Percentiles rank a stretch among this genome's conserved stretches.
phyloP scores from a whole-genome alignment of 441 rosid species.

The Adansonia grandidieri region DNA sequence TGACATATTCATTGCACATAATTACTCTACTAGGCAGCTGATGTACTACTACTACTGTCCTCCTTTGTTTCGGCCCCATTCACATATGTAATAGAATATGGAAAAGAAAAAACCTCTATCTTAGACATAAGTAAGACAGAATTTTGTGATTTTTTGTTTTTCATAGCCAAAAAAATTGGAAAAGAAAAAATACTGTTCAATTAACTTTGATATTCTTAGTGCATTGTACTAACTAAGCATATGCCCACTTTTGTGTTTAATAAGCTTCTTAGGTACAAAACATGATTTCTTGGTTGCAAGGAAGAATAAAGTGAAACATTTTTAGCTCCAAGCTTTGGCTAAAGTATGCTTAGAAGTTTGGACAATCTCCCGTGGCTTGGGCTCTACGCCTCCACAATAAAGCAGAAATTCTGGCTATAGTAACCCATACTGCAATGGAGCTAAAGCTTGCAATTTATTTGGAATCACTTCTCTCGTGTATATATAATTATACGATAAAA shows the following conservation, averaged over 20 bases:
- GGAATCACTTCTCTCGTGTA: no score
- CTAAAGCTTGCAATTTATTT: no score
- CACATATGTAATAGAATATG: no score
- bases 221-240: neutral
- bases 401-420: neutral
- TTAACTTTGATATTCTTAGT: no score
- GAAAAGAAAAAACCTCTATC: no score
- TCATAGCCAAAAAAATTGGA: no score
- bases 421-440: neutral
- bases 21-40: neutral
- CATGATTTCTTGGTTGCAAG: neutral
- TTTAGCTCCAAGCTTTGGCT: neutral
- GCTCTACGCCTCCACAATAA: neutral
- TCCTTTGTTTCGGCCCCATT: no score
- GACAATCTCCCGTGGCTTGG: neutral
- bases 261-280: neutral
- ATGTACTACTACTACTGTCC: no score
- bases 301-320: constrained; percentile 17
- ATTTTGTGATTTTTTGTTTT: no score
- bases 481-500: no score
- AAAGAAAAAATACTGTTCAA: no score
- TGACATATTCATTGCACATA: neutral
- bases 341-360: neutral
- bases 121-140: no score
- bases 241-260: neutral